A percentile compares a stretch with the other conserved stretches of the same genome.
phyloP scores from a whole-genome alignment of 257 asterid genomes.

The Petrea volubilis region DNA sequence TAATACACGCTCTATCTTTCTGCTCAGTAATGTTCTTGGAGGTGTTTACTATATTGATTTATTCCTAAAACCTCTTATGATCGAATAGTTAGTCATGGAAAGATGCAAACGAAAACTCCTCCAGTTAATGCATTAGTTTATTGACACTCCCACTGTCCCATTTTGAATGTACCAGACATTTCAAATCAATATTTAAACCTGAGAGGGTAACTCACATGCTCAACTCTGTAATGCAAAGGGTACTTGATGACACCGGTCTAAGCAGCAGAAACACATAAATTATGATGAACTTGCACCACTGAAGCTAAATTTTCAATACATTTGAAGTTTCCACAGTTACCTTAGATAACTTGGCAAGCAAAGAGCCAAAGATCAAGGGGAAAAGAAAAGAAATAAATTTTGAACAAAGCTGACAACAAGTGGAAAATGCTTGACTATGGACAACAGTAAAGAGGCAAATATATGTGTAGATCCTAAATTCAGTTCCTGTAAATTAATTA shows the following conservation, averaged over 20 bases:
- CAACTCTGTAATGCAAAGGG: background rate
- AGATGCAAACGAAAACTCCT: conserved; percentile 1
- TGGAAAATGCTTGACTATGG: background rate
- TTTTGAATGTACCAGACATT: background rate
- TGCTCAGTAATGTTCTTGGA: background rate
- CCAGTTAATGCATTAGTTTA: background rate
- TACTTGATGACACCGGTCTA: background rate
- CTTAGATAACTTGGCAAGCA: background rate
- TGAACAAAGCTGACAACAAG: background rate
- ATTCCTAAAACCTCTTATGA: background rate
- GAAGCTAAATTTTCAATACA: background rate
- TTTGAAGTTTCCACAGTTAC: background rate
- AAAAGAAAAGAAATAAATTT: background rate
- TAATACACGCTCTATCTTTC: background rate
- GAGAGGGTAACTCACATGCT: background rate
- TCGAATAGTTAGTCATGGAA: background rate
- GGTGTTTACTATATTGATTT: background rate
- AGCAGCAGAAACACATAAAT: background rate
- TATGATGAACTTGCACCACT: background rate
- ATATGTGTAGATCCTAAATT: conserved; percentile 21
- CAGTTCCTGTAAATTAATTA: conserved; percentile 11
- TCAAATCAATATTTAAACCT: background rate
- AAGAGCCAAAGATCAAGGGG: background rate
- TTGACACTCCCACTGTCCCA: background rate
- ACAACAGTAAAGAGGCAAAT: conserved; percentile 4